Conservation (phyloP, 1,139 yeast genomes). For the Candida dubliniensis region DNA sequence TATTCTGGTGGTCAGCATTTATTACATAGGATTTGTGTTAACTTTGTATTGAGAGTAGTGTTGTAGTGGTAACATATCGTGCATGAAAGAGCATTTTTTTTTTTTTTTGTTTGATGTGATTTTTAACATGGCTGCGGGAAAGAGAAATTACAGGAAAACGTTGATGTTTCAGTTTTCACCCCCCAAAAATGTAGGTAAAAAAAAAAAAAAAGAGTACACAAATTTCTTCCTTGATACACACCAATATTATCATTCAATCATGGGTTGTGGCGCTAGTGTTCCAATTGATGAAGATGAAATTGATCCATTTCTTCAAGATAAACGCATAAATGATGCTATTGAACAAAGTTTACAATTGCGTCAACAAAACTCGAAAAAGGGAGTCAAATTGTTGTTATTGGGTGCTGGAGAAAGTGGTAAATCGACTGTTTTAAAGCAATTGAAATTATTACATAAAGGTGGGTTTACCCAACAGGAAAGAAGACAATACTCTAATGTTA, state of each 20-base stretch:
- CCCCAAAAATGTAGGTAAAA: not conserved
- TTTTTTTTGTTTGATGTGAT: constrained; percentile 1
- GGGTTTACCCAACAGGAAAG: constrained; percentile 84
- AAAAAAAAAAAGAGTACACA: not conserved
- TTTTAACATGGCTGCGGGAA: constrained; percentile 6
- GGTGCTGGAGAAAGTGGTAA: constrained; percentile 98
- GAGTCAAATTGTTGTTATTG: constrained; percentile 64
- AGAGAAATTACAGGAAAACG: not conserved
- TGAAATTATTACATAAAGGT: constrained; percentile 80
- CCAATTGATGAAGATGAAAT: constrained; percentile 43
- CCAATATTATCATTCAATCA: constrained; percentile 17
- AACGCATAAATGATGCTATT: constrained; percentile 61
- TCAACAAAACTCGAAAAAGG: constrained; percentile 48
- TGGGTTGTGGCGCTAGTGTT: constrained; percentile 72
- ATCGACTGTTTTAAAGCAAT: constrained; percentile 92
- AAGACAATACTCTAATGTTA: constrained; percentile 79
- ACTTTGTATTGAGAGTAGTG: constrained; percentile 10
- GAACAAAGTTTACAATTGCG: constrained; percentile 62
- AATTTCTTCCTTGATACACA: not conserved
- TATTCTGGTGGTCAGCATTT: constrained; percentile 18
- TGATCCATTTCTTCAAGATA: constrained; percentile 52
- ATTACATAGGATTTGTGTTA: constrained; percentile 21
- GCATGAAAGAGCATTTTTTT: not conserved
- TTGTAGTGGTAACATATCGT: too few species aligned
- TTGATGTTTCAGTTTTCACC: constrained; percentile 1